Evolutionary conservation across 345 rosid species (phyloP).

Genomic region (Excoecaria cochinchinensis): DNA sequence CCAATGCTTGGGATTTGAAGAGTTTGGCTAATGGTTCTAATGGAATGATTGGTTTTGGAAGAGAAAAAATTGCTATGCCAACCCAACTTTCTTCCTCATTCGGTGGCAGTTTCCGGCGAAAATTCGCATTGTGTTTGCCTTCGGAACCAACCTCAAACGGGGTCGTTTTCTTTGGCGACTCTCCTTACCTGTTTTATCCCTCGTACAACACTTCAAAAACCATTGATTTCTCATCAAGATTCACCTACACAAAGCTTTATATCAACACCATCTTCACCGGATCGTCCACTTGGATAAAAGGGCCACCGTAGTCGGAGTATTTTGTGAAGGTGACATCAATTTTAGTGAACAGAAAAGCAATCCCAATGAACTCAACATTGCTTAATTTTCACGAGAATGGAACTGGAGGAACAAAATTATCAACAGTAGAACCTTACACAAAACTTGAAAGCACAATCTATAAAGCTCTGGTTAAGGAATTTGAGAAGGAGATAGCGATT

Average conservation of each 20-base stretch:
- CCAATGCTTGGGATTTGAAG: not conserved
- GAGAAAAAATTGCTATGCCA: not conserved
- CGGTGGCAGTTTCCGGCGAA: constrained; percentile 15
- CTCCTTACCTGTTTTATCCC: constrained; percentile 18
- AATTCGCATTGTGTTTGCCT: constrained; percentile 24
- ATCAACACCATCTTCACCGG: not conserved
- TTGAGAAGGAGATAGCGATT: constrained; percentile 13
- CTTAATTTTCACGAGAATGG: constrained; percentile 21
- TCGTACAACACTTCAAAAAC: constrained; percentile 5
- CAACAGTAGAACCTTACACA: constrained; percentile 15
- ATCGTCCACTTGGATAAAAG: not conserved
- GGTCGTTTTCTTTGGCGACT: constrained; percentile 14
- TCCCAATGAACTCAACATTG: constrained; percentile 17
- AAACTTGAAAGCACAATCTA: constrained; percentile 21
- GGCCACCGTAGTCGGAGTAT: constrained; percentile 16
- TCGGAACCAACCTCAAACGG: not conserved
- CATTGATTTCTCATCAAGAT: constrained; percentile 16
- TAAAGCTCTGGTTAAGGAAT: constrained; percentile 13
- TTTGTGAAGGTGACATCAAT: constrained; percentile 22
- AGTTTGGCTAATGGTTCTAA: constrained; percentile 7
- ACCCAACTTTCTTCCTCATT: constrained; percentile 18
- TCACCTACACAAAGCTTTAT: constrained; percentile 10
- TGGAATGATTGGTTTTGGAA: constrained; percentile 15
- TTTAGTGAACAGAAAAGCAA: constrained; percentile 13
- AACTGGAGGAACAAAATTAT: constrained; percentile 15